Evolutionary conservation across 805 yeast genomes (phyloP), one percentile per base, ranked within the genome.

Genomic region (Saccharomycopsis fibuligera): DNA sequence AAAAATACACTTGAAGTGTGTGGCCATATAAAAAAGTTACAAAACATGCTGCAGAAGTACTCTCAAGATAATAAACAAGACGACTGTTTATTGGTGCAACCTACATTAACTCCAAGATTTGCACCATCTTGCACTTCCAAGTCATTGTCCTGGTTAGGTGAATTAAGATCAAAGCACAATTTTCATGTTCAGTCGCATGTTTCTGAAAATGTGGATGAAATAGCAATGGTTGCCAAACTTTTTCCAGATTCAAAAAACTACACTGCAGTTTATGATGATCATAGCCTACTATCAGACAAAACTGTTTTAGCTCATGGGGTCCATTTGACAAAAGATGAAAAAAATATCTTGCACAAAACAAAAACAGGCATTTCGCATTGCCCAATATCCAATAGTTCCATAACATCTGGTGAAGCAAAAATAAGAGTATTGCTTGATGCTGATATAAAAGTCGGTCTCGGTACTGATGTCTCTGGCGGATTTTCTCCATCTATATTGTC

Each of bases 301-400:
- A 89, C 98, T 0, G 79, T 88, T 27, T 68, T 91, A 50, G 99
- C 97, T 0, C 99, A 91, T 61, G 95, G 93, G 33, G 72, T 93
- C 35, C 95, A 90, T 60, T 68, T 91, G 47, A 56, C 77, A 1
- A 79, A 76, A 6, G 70, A 70, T 2, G 99, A 91, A 63, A 70
- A 80, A 37, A 64, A 72, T 16, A 52, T 85, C 19, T 70, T 93
- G 40, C 73, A 71, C 53, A 54, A 58, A 16, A 73, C 75, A 19
- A 66, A 76, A 4, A 68, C 87, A 29, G 95, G 96, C 10, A 78
- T 91, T 16, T 75, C 95, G 3, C 98, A 93, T 65, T 91, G 99
- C 67, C 99, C 99, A 2, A 79, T 88, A 9, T 86, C 96, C 16
- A 91, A 91, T 63, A 79, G 95, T 1, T 79, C 93, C 16, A 74